Evolutionary conservation across 208 protist species (phyloP), one percentile per base, ranked within the genome.

Genomic region (Phytomonas sp.): DNA sequence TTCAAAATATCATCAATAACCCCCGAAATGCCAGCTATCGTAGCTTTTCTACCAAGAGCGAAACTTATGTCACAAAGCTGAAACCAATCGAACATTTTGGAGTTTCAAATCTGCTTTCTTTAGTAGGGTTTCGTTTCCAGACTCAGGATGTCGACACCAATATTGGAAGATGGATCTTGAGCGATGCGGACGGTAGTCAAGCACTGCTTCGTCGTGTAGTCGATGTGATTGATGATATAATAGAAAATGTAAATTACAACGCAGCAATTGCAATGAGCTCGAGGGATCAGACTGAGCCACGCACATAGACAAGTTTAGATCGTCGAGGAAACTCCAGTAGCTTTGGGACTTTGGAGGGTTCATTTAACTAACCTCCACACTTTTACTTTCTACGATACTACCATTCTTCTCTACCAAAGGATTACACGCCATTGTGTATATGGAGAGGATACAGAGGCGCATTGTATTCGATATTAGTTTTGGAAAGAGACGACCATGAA

Each of bases 61-160:
- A 79, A 61, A 76, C 75, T 6, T 95, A 93, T 75, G 81, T 36
- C n/a, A 74, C 51, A 17, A 90, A 86, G 61, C 63, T 95, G 60
- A 71, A 77, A 66, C 79, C 83, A 17, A 61, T 95, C 2, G 83
- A 91, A 75, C 31, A 74, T 60, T 92, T 82, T 67, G 89, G 89
- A 26, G 74, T 82, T 17, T 26, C 73, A 26, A 78, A 85, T 11
- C 51, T 92, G 33, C 75, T 95, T 23, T 80, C 81, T 34, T 62
- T 90, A 34, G 79, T 75, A 31, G 89, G 89, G 37, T 95, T 95
- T 71, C 36, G 36, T 32, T 56, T 71, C 33, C 37, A 26, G 67
- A 4, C 66, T 13, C 29, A 34, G 26, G 43, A 43, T 15, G 20
- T 6, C 32, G 34, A 26, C 40, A 31, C 40, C 7, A 29, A 46